A percentile compares a stretch with the other conserved stretches of the same genome.
Evolutionary conservation across 306 rosid genomes (phyloP).

Genomic region (Hippophae gyantsensis): DNA sequence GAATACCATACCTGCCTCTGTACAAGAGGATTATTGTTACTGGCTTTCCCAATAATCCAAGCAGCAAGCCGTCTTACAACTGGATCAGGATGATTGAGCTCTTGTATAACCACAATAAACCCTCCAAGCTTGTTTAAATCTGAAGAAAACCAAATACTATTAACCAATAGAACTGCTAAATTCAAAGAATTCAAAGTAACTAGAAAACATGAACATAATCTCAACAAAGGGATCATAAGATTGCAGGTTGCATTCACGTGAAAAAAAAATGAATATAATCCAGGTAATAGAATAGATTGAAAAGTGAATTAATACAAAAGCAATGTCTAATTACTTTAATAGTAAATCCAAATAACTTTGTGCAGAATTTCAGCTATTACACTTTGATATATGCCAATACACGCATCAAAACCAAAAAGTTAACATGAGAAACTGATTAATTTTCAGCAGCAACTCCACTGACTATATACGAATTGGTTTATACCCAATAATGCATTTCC

Average conservation of each 20-base stretch:
- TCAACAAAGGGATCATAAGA: neutral
- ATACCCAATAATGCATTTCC: neutral
- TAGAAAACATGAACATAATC: neutral
- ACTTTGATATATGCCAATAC: too few relatives aligned
- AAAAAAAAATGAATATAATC: too few relatives aligned
- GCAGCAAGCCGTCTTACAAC: constrained; percentile 63
- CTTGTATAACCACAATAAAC: constrained; percentile 31
- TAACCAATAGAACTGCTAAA: neutral
- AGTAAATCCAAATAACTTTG: too few relatives aligned
- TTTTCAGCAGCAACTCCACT: neutral
- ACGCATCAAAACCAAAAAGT: too few relatives aligned
- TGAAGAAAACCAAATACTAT: constrained; percentile 16
- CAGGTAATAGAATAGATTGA: too few relatives aligned
- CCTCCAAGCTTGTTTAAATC: constrained; percentile 83
- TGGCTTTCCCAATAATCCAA: constrained; percentile 77
- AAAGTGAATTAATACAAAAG: too few relatives aligned
- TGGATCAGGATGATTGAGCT: constrained; percentile 56
- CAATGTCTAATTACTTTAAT: too few relatives aligned
- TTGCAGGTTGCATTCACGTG: neutral
- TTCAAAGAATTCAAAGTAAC: neutral
- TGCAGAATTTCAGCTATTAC: too few relatives aligned
- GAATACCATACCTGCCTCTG: constrained; percentile 57
- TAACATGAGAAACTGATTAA: too few relatives aligned
- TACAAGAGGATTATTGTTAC: constrained; percentile 72
- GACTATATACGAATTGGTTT: neutral